A percentile compares a stretch with the other conserved stretches of the same genome.
These are phyloP conservation scores for Nakataea oryzae DNA, from an alignment of 2,329 filamentous ascomycete species.

Conservation along the genomic window DNA sequence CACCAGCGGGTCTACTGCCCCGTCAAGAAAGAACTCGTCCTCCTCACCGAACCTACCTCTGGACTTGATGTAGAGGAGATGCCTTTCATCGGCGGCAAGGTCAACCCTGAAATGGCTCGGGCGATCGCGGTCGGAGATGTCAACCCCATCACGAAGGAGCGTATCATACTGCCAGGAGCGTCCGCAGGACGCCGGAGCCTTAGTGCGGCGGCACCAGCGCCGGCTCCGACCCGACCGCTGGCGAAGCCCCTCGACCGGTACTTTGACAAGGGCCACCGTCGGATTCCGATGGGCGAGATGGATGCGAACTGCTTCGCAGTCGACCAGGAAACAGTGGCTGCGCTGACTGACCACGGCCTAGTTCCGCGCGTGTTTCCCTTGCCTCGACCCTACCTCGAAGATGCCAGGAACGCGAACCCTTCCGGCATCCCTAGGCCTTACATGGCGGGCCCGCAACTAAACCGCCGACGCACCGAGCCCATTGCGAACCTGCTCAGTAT, in stretches of 20 bases:
- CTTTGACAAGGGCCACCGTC: constrained; percentile 37
- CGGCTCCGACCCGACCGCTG: constrained; percentile 16
- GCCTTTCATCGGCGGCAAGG: constrained; percentile 68
- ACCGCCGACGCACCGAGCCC: constrained; percentile 43
- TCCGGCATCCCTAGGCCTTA: constrained; percentile 17
- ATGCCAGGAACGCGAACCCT: constrained; percentile 10
- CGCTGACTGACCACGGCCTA: constrained; percentile 35
- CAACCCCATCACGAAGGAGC: constrained; percentile 79
- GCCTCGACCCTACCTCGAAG: constrained; percentile 44
- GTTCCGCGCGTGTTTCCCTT: constrained; percentile 48
- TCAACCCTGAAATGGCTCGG: constrained; percentile 58
- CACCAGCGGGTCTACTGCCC: constrained; percentile 95
- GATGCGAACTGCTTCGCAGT: constrained; percentile 49
- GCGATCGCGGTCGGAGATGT: constrained; percentile 73
- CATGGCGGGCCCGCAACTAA: constrained; percentile 22
- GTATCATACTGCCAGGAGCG: constrained; percentile 31
- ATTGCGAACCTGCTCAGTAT: constrained; percentile 30
- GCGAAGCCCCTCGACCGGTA: constrained; percentile 44
- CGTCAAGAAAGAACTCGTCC: constrained; percentile 56
- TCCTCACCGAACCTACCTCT: constrained; percentile 57
- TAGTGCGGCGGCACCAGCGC: constrained; percentile 4
- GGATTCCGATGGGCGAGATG: constrained; percentile 52
- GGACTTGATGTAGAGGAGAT: constrained; percentile 58
- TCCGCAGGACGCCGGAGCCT: constrained; percentile 13
- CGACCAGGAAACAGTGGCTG: constrained; percentile 35